phyloP scores from a whole-genome alignment of 768 basidiomycete genomes.

The Rhodotorula kratochvilovae region DNA sequence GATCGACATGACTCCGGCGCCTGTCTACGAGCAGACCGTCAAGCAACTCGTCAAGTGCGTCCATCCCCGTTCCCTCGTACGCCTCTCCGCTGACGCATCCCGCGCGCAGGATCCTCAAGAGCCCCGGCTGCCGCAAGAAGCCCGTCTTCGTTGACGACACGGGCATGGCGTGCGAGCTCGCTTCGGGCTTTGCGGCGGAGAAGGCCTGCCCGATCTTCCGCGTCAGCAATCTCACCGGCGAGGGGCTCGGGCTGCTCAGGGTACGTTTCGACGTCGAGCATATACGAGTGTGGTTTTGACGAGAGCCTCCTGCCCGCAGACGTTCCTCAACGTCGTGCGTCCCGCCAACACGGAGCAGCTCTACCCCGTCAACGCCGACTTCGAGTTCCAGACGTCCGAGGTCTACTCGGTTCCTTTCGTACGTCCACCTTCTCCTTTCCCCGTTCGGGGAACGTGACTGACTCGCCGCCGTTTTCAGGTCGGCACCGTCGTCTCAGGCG shows the following conservation, averaged over 20 bases:
- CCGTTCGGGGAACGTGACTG: too few relatives aligned
- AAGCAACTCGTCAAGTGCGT: constrained; percentile 90
- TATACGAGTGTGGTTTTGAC: background rate
- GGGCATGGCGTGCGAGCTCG: constrained; percentile 74
- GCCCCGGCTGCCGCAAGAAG: constrained; percentile 66
- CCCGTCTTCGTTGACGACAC: constrained; percentile 61
- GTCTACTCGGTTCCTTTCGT: constrained; percentile 50
- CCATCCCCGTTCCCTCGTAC: constrained; percentile 52
- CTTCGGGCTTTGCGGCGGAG: constrained; percentile 64
- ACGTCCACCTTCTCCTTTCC: too few relatives aligned
- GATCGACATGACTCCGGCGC: constrained; percentile 95
- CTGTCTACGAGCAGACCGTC: constrained; percentile 82
- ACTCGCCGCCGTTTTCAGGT: background rate
- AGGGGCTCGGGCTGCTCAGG: constrained; percentile 69
- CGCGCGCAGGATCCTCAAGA: constrained; percentile 54
- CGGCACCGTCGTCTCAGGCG: constrained; percentile 35
- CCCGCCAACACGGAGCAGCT: constrained; percentile 8
- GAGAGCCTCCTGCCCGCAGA: background rate
- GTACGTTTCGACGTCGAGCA: background rate
- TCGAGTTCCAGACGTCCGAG: constrained; percentile 50
- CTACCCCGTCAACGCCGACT: constrained; percentile 34
- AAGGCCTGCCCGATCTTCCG: constrained; percentile 47
- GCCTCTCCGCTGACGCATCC: background rate
- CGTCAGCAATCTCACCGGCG: constrained; percentile 91
- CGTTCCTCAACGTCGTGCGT: constrained; percentile 83